Percentiles rank a stretch among this genome's conserved stretches.
phyloP scores from a whole-genome alignment of 2,329 filamentous ascomycete species.

The Annulohypoxylon truncatum region DNA sequence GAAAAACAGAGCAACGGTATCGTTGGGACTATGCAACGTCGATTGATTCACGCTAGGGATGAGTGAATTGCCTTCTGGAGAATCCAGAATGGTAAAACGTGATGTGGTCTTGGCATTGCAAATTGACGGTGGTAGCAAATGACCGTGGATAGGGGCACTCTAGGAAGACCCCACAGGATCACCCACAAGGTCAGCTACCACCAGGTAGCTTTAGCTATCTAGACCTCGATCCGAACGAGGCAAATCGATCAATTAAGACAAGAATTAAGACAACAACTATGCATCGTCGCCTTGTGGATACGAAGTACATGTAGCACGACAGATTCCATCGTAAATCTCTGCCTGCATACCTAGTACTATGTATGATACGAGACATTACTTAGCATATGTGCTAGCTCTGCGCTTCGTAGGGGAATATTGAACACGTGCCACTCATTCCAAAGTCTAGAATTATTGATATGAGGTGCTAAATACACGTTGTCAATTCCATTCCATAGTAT shows the following conservation, averaged over 20 bases:
- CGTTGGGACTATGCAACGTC: slow-evolving; percentile 14
- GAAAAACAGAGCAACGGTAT: slow-evolving; percentile 4
- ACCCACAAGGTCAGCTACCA: neutral
- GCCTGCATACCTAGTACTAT: neutral
- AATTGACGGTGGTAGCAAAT: neutral
- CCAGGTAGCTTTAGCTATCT: neutral
- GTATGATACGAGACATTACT: neutral
- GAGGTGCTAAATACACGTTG: slow-evolving; percentile 29
- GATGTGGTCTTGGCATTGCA: slow-evolving; percentile 2
- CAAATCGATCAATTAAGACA: slow-evolving; percentile 25
- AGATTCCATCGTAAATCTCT: slow-evolving; percentile 9
- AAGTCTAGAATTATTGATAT: slow-evolving; percentile 16
- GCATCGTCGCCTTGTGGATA: slow-evolving; percentile 11
- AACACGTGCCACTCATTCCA: slow-evolving; percentile 10
- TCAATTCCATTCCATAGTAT: slow-evolving; percentile 15
- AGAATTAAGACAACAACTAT: slow-evolving; percentile 1
- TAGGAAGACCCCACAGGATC: slow-evolving; percentile 14
- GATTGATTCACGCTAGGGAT: slow-evolving; percentile 23
- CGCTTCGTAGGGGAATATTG: slow-evolving; percentile 20
- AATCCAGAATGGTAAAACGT: neutral
- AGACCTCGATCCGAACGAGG: slow-evolving; percentile 10
- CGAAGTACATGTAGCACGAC: neutral
- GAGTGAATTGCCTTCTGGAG: slow-evolving; percentile 13
- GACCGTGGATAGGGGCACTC: slow-evolving; percentile 2
- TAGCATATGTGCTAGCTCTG: slow-evolving; percentile 4